Evolutionary conservation across 2,329 filamentous ascomycete genomes (phyloP).

Genomic region (Colletotrichum falcatum): DNA sequence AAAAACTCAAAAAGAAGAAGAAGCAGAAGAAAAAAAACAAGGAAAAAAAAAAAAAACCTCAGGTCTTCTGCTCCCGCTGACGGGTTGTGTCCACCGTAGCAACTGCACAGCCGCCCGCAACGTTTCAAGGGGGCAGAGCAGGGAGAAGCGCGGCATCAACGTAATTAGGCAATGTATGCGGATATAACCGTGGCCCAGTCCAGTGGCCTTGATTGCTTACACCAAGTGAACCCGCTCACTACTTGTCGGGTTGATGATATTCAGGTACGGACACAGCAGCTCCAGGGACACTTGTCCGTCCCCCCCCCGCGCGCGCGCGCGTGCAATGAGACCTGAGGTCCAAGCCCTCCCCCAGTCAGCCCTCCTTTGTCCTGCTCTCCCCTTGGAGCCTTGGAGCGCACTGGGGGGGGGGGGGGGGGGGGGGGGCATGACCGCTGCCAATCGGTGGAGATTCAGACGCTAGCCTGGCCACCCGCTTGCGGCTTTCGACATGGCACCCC

Average conservation of each 20-base stretch:
- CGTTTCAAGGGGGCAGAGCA: slow-evolving; percentile 36
- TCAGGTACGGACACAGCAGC: too few relatives aligned
- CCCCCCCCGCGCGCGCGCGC: too few relatives aligned
- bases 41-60: slow-evolving; percentile 27
- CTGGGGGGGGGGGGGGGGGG: slow-evolving; percentile 21
- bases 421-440: slow-evolving; percentile 10
- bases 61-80: slow-evolving; percentile 16
- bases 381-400: slow-evolving; percentile 12
- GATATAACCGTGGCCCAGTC: too few relatives aligned
- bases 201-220: too few relatives aligned
- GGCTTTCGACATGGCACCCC: background rate
- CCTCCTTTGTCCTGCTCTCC: background rate
- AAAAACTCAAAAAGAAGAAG: slow-evolving; percentile 32
- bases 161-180: background rate
- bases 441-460: too few relatives aligned
- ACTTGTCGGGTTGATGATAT: background rate
- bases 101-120: slow-evolving; percentile 19
- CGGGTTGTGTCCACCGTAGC: slow-evolving; percentile 16
- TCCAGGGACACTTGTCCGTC: background rate
- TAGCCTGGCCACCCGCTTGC: slow-evolving; percentile 16
- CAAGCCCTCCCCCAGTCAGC: background rate
- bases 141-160: background rate
- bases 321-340: background rate
- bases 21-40: too few relatives aligned
- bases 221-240: too few relatives aligned